Evolutionary conservation across 257 asterid species (phyloP).

Genomic region (Nicotiana attenuata): DNA sequence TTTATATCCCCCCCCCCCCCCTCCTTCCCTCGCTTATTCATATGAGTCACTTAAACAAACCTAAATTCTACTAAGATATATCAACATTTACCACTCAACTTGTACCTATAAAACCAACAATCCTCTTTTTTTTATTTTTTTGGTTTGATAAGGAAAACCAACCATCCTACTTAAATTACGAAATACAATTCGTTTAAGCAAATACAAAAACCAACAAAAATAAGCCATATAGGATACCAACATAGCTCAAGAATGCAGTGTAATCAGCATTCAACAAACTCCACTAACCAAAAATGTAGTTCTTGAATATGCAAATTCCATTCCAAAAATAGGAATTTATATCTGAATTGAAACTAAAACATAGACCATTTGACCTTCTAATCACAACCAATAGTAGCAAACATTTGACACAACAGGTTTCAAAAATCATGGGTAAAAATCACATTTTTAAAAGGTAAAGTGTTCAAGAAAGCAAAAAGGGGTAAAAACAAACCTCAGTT

Average conservation of each 20-base stretch:
- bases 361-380: neutral
- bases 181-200: neutral
- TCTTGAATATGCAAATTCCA: neutral
- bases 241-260: neutral
- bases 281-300: neutral
- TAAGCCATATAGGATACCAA: neutral
- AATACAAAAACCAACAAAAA: neutral
- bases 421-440: neutral
- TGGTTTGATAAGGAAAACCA: neutral
- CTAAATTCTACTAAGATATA: neutral
- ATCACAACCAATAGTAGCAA: neutral
- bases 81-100: neutral
- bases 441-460: neutral
- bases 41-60: neutral
- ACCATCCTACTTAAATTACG: neutral
- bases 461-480: neutral
- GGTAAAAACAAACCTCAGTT: constrained; percentile 19
- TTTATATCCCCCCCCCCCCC: neutral
- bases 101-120: neutral
- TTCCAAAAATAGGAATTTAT: neutral
- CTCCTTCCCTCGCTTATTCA: too few species aligned
- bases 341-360: neutral
- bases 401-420: neutral
- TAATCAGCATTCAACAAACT: neutral
- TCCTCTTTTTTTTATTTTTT: neutral